Base-by-base conservation (phyloP, 208 protist genomes). In the Leishmania arabica region DNA sequence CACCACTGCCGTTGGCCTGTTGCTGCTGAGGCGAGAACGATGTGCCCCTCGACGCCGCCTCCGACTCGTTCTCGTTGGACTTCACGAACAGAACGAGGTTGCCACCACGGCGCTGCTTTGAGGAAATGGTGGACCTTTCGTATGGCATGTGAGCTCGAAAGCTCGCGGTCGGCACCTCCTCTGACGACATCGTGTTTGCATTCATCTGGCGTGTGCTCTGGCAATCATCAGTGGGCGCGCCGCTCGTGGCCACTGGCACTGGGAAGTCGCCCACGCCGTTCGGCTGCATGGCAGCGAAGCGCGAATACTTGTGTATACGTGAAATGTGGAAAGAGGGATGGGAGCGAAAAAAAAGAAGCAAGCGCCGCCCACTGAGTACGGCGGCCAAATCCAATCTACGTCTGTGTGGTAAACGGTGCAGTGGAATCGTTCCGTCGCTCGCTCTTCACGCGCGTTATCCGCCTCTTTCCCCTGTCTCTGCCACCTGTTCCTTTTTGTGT, bases 31-130 rank as follows among this genome's bases (percentile, higher is more conserved):
- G 9, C 34, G 2, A 2, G 11, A 13, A 42, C 37, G 47, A 51
- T 45, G 66, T 37, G 4, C n/a, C 49, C 24, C 78, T 75, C 21
- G 60, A 56, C 37, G 64, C 56, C 19, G 40, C 77, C 42, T 86
- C 82, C 3, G 78, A 82, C 64, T 86, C 82, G 58, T 75, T 82
- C 13, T 86, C 82, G 24, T 76, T 86, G 7, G 82, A 37, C 78
- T 82, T 86, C 15, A 86, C 82, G 37, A 80, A 86, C 24, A 86
- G 54, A 2, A 86, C 82, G 49, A 86, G 73, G 78, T 86, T 86
- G 77, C 78, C 73, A 45, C 73, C 72, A 27, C 78, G 77, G 40
- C 76, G 58, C 62, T 72, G 76, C 82, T 82, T 78, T 11, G 78
- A 82, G 56, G 62, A 78, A 47, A 42, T 42, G 31, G 82, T 79